Conservation (phyloP, 2,329 filamentous ascomycete genomes). For the Ophiosphaerella herpotricha region DNA sequence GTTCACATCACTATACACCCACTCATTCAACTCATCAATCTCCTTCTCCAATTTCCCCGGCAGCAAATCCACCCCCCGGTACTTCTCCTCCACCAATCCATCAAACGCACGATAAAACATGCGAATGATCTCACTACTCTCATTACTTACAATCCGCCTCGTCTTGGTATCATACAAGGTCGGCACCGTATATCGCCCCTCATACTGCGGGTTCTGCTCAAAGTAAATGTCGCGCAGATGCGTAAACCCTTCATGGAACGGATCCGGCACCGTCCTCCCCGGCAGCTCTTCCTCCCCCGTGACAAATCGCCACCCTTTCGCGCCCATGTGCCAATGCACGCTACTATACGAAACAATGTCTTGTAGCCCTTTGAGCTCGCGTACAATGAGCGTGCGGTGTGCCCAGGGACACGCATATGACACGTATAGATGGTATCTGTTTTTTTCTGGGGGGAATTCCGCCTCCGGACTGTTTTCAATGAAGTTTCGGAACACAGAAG, state of each 20-base stretch:
- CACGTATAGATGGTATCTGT: constrained; percentile 91
- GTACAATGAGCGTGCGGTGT: constrained; percentile 82
- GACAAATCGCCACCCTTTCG: constrained; percentile 81
- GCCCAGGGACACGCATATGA: constrained; percentile 96
- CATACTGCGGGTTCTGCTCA: constrained; percentile 70
- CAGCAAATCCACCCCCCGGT: constrained; percentile 51
- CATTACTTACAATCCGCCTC: constrained; percentile 83
- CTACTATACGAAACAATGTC: constrained; percentile 77
- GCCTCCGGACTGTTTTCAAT: constrained; percentile 74
- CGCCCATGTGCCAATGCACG: constrained; percentile 91
- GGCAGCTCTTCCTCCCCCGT: constrained; percentile 65
- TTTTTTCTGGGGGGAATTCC: constrained; percentile 82
- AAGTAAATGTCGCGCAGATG: constrained; percentile 83
- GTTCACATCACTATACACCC: constrained; percentile 59
- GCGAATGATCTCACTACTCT: constrained; percentile 88
- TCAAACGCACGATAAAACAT: constrained; percentile 88
- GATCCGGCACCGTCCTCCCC: constrained; percentile 63
- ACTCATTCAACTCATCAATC: constrained; percentile 57
- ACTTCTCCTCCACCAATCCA: constrained; percentile 51
- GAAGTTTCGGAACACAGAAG: constrained; percentile 79
- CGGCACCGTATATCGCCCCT: constrained; percentile 84
- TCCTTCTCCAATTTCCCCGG: constrained; percentile 50
- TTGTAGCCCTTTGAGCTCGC: constrained; percentile 89
- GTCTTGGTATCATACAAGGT: constrained; percentile 80
- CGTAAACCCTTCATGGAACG: constrained; percentile 69